phyloP scores from a whole-genome alignment of 805 yeast species.

The Hanseniaspora clermontiae region DNA sequence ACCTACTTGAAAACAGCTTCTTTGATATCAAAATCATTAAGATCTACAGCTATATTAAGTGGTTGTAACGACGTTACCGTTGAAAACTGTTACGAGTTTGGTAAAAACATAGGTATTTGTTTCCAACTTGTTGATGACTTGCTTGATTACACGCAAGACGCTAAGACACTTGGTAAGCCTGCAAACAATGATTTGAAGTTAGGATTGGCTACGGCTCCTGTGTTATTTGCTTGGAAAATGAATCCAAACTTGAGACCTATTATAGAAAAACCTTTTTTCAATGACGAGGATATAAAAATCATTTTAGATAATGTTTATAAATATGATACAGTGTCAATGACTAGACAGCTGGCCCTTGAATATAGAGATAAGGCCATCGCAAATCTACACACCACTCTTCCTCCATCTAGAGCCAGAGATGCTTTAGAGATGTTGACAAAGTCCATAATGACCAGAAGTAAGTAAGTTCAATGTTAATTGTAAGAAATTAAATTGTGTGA shows the following conservation, averaged over 20 bases:
- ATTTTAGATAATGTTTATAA: constrained; percentile 63
- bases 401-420: constrained; percentile 78
- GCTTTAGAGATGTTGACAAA: constrained; percentile 78
- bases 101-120: constrained; percentile 84
- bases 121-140: constrained; percentile 94
- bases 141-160: constrained; percentile 86
- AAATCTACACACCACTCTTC: constrained; percentile 54
- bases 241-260: constrained; percentile 73
- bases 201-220: constrained; percentile 95
- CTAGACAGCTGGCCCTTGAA: constrained; percentile 60
- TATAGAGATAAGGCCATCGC: constrained; percentile 66
- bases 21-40: constrained; percentile 80
- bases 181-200: constrained; percentile 87
- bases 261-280: constrained; percentile 68
- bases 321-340: constrained; percentile 63
- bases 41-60: constrained; percentile 85
- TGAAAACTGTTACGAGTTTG: constrained; percentile 80
- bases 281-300: constrained; percentile 72
- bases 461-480: constrained; percentile 39
- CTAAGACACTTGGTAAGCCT: constrained; percentile 80
- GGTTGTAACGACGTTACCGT: constrained; percentile 67
- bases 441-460: constrained; percentile 68
- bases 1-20: constrained; percentile 93
- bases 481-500: neutral
- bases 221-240: constrained; percentile 84